Evolutionary conservation across 768 basidiomycete genomes (phyloP).

Genomic region (Termitomyces eurrhizus): DNA sequence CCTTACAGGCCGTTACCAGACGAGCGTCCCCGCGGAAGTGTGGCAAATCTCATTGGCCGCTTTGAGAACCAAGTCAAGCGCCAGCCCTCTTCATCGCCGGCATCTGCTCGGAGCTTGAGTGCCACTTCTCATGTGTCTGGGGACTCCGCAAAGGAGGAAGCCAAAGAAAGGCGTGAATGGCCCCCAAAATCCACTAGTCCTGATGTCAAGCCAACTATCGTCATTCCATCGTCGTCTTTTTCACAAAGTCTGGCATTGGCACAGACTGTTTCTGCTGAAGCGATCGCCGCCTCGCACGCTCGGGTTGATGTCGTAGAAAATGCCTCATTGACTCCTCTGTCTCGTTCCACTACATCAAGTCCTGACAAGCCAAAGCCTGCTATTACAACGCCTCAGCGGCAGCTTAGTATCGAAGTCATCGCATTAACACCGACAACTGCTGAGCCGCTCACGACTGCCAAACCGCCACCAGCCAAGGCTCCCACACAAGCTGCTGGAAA

Average conservation of each 20-base stretch:
- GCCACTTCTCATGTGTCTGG: constrained; percentile 60
- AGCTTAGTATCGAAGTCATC: constrained; percentile 6
- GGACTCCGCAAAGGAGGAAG: constrained; percentile 63
- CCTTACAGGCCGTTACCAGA: constrained; percentile 76
- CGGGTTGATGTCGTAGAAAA: constrained; percentile 7
- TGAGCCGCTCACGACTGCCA: constrained; percentile 23
- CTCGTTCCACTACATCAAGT: constrained; percentile 21
- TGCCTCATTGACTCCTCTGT: constrained; percentile 15
- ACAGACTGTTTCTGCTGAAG: constrained; percentile 16
- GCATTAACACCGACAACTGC: constrained; percentile 20
- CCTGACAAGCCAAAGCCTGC: constrained; percentile 6
- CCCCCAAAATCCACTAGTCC: constrained; percentile 49
- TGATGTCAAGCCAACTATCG: constrained; percentile 30
- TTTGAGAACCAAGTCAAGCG: constrained; percentile 82
- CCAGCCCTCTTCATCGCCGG: constrained; percentile 38
- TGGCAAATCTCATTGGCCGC: constrained; percentile 87
- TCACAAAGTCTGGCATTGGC: constrained; percentile 27
- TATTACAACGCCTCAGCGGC: constrained; percentile 1
- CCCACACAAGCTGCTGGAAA: constrained; percentile 15
- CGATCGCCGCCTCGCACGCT: constrained; percentile 19
- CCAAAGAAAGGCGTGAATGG: constrained; percentile 75
- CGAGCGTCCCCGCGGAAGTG: constrained; percentile 82
- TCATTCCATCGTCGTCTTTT: constrained; percentile 33
- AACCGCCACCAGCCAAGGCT: constrained; percentile 20
- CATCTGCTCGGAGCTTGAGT: constrained; percentile 58